phyloP scores from a whole-genome alignment of 2,329 filamentous ascomycete genomes.

The Colletotrichum noveboracense region DNA sequence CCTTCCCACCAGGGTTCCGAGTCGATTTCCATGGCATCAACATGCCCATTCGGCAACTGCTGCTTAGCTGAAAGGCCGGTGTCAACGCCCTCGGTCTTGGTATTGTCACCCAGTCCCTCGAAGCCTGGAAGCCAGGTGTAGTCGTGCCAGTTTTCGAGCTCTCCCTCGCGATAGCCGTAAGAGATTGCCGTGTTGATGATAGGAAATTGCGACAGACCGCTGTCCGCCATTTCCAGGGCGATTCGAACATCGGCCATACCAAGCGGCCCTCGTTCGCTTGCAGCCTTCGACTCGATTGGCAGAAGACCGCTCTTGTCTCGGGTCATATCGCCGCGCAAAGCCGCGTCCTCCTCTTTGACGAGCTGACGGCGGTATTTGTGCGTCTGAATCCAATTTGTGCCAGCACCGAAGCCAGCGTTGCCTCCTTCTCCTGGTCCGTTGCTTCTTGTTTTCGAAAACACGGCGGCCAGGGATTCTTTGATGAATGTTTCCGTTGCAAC shows the following conservation, averaged over 20 bases:
- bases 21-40: conserved; percentile 66
- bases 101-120: not conserved
- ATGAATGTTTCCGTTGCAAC: conserved; percentile 71
- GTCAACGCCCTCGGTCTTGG: conserved; percentile 30
- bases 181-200: conserved; percentile 74
- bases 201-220: conserved; percentile 78
- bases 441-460: conserved; percentile 68
- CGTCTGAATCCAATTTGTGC: conserved; percentile 77
- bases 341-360: conserved; percentile 75
- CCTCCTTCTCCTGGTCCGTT: conserved; percentile 69
- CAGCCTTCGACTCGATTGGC: conserved; percentile 80
- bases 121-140: conserved; percentile 55
- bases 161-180: conserved; percentile 76
- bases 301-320: conserved; percentile 79
- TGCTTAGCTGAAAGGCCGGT: conserved; percentile 34
- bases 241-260: conserved; percentile 81
- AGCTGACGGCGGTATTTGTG: conserved; percentile 78
- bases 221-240: conserved; percentile 76
- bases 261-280: conserved; percentile 72
- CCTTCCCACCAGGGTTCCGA: conserved; percentile 66
- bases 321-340: conserved; percentile 73
- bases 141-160: conserved; percentile 71
- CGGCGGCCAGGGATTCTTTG: conserved; percentile 67
- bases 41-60: conserved; percentile 52
- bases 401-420: conserved; percentile 67